Evolutionary conservation across 768 basidiomycete genomes (phyloP).

Genomic region (Gelatoporia subvermispora): DNA sequence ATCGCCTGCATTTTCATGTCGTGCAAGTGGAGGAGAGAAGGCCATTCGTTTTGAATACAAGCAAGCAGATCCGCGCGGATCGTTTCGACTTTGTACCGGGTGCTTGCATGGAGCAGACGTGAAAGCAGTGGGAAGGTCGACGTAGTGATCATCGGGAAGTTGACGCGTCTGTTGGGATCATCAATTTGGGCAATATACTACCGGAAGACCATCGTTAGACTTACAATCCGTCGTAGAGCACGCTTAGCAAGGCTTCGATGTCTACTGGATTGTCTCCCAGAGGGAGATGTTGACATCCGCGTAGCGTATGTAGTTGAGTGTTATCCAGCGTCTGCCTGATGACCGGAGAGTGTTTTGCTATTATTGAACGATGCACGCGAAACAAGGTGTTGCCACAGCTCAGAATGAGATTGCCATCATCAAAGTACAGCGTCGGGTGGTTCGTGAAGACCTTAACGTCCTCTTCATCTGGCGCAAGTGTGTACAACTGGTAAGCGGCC

Average conservation of each 20-base stretch:
- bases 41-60: conserved; percentile 29
- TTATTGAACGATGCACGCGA: conserved; percentile 23
- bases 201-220: too few relatives aligned
- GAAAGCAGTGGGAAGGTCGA: conserved; percentile 14
- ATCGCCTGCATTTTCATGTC: conserved; percentile 17
- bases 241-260: conserved; percentile 18
- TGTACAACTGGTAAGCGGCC: too few relatives aligned
- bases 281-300: conserved; percentile 16
- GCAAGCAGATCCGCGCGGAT: conserved; percentile 25
- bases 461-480: not conserved
- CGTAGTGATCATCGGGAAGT: conserved; percentile 14
- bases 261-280: conserved; percentile 24
- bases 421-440: conserved; percentile 25
- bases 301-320: conserved; percentile 7
- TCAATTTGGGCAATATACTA: not conserved
- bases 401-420: conserved; percentile 30
- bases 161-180: conserved; percentile 12
- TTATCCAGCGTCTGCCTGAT: conserved; percentile 19
- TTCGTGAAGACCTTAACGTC: conserved; percentile 13
- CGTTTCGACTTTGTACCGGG: conserved; percentile 27
- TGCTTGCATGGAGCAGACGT: conserved; percentile 24
- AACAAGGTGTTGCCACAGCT: conserved; percentile 13
- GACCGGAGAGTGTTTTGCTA: conserved; percentile 20
- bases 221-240: conserved; percentile 23
- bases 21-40: conserved; percentile 18